These are phyloP conservation scores for Ajuga reptans DNA, from an alignment of 305 asterid species.

Conservation along the genomic window DNA sequence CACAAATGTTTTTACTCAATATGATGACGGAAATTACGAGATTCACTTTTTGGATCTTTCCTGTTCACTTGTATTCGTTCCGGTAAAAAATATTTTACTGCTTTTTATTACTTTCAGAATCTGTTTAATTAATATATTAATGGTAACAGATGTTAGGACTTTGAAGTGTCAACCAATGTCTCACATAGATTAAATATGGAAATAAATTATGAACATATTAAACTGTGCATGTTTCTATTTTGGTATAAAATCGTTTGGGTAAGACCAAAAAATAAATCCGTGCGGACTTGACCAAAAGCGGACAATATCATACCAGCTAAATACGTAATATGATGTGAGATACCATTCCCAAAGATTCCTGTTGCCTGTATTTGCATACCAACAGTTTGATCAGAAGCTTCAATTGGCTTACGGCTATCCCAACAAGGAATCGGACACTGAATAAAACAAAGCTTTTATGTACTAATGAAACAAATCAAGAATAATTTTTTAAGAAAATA, in stretches of 20 bases:
- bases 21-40: slow-evolving; percentile 52
- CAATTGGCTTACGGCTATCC: slow-evolving; percentile 1
- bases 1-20: slow-evolving; percentile 18
- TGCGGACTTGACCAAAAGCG: too few species aligned
- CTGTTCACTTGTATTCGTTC: neutral
- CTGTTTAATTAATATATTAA: too few species aligned
- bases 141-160: too few species aligned
- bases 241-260: too few species aligned
- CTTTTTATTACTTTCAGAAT: neutral
- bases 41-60: slow-evolving; percentile 37
- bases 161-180: too few species aligned
- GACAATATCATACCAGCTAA: too few species aligned
- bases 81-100: neutral
- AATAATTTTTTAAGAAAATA: too few species aligned
- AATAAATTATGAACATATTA: too few species aligned
- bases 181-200: too few species aligned
- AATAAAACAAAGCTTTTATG: slow-evolving; percentile 21
- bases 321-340: neutral
- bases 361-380: neutral
- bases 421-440: slow-evolving; percentile 33
- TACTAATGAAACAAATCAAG: neutral
- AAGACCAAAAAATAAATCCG: too few species aligned
- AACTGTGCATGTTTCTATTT: too few species aligned
- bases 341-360: slow-evolving; percentile 21
- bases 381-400: neutral